These are phyloP conservation scores for Pseudogymnoascus sp. DNA, from an alignment of 2,329 filamentous ascomycete species.

Conservation along the genomic window DNA sequence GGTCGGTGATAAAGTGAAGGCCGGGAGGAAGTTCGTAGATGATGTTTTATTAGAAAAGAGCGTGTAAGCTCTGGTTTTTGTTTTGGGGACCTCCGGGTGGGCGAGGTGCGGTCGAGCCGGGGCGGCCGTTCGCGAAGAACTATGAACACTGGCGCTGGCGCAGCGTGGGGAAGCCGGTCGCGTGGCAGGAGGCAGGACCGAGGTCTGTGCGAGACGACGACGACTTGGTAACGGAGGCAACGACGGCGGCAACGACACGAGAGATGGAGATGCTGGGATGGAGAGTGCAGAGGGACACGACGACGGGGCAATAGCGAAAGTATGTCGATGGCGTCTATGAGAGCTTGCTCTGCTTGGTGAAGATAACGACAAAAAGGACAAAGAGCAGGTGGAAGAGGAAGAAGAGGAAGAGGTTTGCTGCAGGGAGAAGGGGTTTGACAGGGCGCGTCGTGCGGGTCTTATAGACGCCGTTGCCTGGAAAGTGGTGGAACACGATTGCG, in stretches of 20 bases:
- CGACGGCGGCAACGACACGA: neutral
- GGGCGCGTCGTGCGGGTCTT: neutral
- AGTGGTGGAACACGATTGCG: neutral
- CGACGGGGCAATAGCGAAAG: neutral
- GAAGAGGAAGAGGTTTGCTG: neutral
- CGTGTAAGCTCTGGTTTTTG: conserved; percentile 1
- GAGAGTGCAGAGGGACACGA: neutral
- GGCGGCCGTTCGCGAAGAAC: conserved; percentile 5
- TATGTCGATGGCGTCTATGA: neutral
- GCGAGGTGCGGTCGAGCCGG: neutral
- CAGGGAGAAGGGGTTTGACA: neutral
- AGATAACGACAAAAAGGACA: neutral
- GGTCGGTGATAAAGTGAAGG: neutral
- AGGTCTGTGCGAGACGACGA: conserved; percentile 8
- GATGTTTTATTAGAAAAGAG: conserved; percentile 6
- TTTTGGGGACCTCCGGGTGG: neutral
- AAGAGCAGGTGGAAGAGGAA: neutral
- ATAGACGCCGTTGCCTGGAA: conserved; percentile 5
- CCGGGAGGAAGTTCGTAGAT: conserved; percentile 5
- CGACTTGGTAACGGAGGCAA: neutral
- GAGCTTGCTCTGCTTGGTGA: neutral
- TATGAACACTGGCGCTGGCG: conserved; percentile 1
- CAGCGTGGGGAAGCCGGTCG: neutral
- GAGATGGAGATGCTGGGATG: neutral
- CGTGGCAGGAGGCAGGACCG: neutral